phyloP scores from a whole-genome alignment of 495 filamentous ascomycete genomes.

The Penicillium parvum region DNA sequence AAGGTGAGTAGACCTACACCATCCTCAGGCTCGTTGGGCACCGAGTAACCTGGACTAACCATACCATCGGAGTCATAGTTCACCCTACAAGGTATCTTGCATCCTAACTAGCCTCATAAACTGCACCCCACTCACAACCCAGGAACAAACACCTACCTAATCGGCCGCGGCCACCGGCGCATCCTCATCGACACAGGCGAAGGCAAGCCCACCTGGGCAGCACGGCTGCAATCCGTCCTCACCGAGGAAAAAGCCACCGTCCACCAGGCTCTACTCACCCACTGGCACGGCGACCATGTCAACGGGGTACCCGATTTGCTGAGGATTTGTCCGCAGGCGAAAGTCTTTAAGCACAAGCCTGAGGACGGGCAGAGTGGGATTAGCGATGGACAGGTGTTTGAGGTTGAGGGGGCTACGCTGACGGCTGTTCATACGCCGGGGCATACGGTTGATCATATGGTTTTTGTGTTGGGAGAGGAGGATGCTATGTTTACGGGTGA shows the following conservation, averaged over 20 bases:
- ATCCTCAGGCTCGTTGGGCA: not conserved
- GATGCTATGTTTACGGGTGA: constrained; percentile 91
- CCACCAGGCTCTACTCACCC: constrained; percentile 66
- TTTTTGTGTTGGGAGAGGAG: constrained; percentile 64
- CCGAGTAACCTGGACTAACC: constrained; percentile 3
- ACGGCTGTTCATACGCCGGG: constrained; percentile 76
- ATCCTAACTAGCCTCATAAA: not conserved
- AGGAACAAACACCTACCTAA: constrained; percentile 85
- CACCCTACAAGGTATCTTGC: constrained; percentile 46
- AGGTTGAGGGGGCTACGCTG: constrained; percentile 70
- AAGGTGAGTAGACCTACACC: constrained; percentile 48
- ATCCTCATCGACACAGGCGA: constrained; percentile 80
- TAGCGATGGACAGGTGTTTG: constrained; percentile 66
- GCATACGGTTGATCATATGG: constrained; percentile 84
- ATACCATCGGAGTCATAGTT: constrained; percentile 27
- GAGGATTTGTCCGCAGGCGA: constrained; percentile 52
- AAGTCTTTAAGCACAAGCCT: constrained; percentile 49
- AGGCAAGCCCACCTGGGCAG: constrained; percentile 57
- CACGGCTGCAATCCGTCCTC: constrained; percentile 57
- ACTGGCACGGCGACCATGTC: constrained; percentile 87
- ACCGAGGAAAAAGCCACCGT: constrained; percentile 61
- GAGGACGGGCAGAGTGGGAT: constrained; percentile 45
- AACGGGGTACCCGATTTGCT: constrained; percentile 67
- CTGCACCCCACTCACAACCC: not conserved
- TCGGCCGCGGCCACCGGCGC: constrained; percentile 63